A percentile compares a stretch with the other conserved stretches of the same genome.
These are phyloP conservation scores for Fusarium lateritium DNA, from an alignment of 2,329 filamentous ascomycete genomes.

Conservation along the genomic window DNA sequence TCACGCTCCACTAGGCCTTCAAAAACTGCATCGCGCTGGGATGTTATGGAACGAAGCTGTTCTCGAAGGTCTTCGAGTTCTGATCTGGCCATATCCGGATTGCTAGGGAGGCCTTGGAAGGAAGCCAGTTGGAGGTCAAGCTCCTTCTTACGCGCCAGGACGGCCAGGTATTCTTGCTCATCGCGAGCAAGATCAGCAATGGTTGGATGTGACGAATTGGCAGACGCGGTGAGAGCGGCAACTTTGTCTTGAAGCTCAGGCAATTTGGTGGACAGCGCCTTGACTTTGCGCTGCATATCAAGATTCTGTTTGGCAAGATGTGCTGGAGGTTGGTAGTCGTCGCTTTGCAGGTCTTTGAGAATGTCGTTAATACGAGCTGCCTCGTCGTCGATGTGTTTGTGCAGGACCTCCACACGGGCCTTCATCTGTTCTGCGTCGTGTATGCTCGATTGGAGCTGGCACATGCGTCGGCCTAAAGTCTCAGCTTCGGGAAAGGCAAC, in stretches of 20 bases:
- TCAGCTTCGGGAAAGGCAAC: slow-evolving; percentile 64
- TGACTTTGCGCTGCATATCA: slow-evolving; percentile 79
- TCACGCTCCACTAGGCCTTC: slow-evolving; percentile 78
- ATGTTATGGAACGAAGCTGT: slow-evolving; percentile 73
- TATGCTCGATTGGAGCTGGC: slow-evolving; percentile 69
- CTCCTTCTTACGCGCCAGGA: slow-evolving; percentile 71
- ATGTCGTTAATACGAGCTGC: slow-evolving; percentile 57
- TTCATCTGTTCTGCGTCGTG: slow-evolving; percentile 70
- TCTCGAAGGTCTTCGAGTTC: slow-evolving; percentile 77
- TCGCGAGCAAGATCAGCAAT: slow-evolving; percentile 72
- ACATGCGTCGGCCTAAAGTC: slow-evolving; percentile 66
- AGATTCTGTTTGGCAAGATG: slow-evolving; percentile 79
- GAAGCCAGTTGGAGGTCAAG: slow-evolving; percentile 74
- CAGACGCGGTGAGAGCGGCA: slow-evolving; percentile 56
- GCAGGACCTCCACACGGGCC: slow-evolving; percentile 69
- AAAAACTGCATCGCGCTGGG: slow-evolving; percentile 80
- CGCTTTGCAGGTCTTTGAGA: slow-evolving; percentile 59
- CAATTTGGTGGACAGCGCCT: slow-evolving; percentile 75
- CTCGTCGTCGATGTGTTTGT: slow-evolving; percentile 68
- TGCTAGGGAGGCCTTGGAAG: slow-evolving; percentile 81
- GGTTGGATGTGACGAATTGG: slow-evolving; percentile 59
- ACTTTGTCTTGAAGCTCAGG: slow-evolving; percentile 72
- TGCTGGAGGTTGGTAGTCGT: slow-evolving; percentile 67
- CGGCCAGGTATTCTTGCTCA: slow-evolving; percentile 70
- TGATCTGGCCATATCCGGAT: slow-evolving; percentile 76